Percentiles rank a stretch among this genome's conserved stretches.
Conservation (phyloP, 2,329 filamentous ascomycete genomes). For the Paecilomyces formosus region DNA sequence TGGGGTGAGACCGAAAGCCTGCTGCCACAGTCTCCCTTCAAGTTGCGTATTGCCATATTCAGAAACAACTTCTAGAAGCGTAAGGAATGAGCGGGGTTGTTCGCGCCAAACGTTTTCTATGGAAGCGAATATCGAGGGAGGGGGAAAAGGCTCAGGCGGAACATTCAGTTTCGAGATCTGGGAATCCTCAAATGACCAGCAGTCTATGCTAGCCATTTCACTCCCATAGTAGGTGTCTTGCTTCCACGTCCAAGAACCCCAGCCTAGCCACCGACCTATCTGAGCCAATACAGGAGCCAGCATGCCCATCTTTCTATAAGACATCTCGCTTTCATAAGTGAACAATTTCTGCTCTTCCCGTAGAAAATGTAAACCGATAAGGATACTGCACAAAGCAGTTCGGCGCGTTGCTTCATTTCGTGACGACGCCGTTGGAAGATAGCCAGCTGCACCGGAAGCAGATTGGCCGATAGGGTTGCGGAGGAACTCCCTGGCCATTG, state of each 20-base stretch:
- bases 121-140: slow-evolving; percentile 54
- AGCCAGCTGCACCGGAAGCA: slow-evolving; percentile 50
- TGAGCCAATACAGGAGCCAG: slow-evolving; percentile 73
- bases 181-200: slow-evolving; percentile 50
- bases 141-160: slow-evolving; percentile 45
- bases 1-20: slow-evolving; percentile 44
- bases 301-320: slow-evolving; percentile 38
- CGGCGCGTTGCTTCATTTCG: slow-evolving; percentile 50
- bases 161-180: slow-evolving; percentile 36
- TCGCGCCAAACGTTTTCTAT: slow-evolving; percentile 35
- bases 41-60: slow-evolving; percentile 18
- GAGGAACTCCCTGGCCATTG: slow-evolving; percentile 59
- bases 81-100: slow-evolving; percentile 38
- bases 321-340: slow-evolving; percentile 46
- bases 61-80: slow-evolving; percentile 42
- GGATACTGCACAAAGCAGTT: slow-evolving; percentile 60
- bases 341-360: slow-evolving; percentile 83
- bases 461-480: slow-evolving; percentile 50
- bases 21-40: slow-evolving; percentile 25
- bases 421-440: slow-evolving; percentile 55
- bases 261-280: slow-evolving; percentile 73
- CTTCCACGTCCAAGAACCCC: slow-evolving; percentile 54
- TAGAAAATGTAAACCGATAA: slow-evolving; percentile 74
- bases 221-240: slow-evolving; percentile 50
- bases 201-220: slow-evolving; percentile 50